phyloP scores from a whole-genome alignment of 371 early-diverging fungal genomes.

The Ordospora colligata region DNA sequence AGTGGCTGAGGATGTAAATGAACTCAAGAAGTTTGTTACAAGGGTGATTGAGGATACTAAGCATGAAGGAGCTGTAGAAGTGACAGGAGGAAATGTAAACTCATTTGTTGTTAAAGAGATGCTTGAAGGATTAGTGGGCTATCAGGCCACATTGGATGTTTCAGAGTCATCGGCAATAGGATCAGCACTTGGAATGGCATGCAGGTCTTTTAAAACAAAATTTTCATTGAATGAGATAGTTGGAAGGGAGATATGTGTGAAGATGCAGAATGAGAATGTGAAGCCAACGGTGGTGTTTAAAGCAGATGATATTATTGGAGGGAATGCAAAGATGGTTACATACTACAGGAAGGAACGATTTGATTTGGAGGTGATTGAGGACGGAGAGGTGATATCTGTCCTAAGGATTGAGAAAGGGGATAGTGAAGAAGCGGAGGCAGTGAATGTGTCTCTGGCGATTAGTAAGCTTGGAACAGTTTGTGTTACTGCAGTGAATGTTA shows the following conservation, averaged over 20 bases:
- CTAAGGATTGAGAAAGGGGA: conserved; percentile 23
- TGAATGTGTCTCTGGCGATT: conserved; percentile 26
- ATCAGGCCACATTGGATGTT: conserved; percentile 19
- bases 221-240: conserved; percentile 37
- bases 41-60: conserved; percentile 8
- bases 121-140: not conserved
- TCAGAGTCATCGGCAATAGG: conserved; percentile 42
- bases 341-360: conserved; percentile 38
- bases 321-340: conserved; percentile 5
- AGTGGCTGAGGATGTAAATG: conserved; percentile 1
- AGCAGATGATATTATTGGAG: not conserved
- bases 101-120: conserved; percentile 41
- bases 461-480: conserved; percentile 34
- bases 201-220: conserved; percentile 8
- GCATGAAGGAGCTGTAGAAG: conserved; percentile 24
- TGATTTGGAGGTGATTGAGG: conserved; percentile 28
- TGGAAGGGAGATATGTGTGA: conserved; percentile 19
- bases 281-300: conserved; percentile 35
- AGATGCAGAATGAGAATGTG: conserved; percentile 1
- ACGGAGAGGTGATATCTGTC: conserved; percentile 32
- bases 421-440: conserved; percentile 21
- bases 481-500: conserved; percentile 12
- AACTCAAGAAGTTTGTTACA: conserved; percentile 40
- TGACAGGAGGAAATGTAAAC: conserved; percentile 50
- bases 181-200: conserved; percentile 37